Evolutionary conservation across 495 filamentous ascomycete genomes (phyloP).

Genomic region (Immersiella caudata): DNA sequence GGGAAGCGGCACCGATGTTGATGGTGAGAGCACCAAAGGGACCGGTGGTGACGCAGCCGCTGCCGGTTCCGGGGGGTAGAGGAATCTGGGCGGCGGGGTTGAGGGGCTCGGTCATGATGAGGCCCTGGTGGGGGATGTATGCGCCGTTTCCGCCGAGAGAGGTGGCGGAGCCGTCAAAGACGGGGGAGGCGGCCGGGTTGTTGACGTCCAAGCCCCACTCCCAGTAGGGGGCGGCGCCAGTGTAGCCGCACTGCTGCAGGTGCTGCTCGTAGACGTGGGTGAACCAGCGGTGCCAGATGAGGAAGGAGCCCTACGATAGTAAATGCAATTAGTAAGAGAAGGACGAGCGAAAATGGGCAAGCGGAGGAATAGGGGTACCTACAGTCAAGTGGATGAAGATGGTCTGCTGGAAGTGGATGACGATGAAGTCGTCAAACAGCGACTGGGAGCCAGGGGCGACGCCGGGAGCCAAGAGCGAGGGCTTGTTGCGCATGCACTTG

Average conservation of each 20-base stretch:
- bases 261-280: slow-evolving; percentile 63
- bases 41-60: slow-evolving; percentile 64
- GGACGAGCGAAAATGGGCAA: no score
- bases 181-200: slow-evolving; percentile 52
- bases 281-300: slow-evolving; percentile 73
- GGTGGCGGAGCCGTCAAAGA: slow-evolving; percentile 63
- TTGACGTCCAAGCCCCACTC: slow-evolving; percentile 58
- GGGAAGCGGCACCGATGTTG: slow-evolving; percentile 54
- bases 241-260: slow-evolving; percentile 71
- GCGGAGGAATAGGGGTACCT: slow-evolving; percentile 1
- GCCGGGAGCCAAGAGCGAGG: slow-evolving; percentile 43
- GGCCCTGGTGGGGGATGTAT: slow-evolving; percentile 9
- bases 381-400: slow-evolving; percentile 62
- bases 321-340: no score
- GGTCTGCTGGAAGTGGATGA: slow-evolving; percentile 65
- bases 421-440: slow-evolving; percentile 68
- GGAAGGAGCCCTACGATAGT: slow-evolving; percentile 58
- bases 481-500: slow-evolving; percentile 59
- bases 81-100: not conserved
- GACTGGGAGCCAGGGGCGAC: slow-evolving; percentile 35
- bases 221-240: slow-evolving; percentile 55
- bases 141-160: slow-evolving; percentile 60
- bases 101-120: slow-evolving; percentile 15
- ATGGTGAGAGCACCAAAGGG: slow-evolving; percentile 54
- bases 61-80: slow-evolving; percentile 55